Base-by-base conservation (phyloP, 2,329 filamentous ascomycete genomes). In the Dendryphion nanum region DNA sequence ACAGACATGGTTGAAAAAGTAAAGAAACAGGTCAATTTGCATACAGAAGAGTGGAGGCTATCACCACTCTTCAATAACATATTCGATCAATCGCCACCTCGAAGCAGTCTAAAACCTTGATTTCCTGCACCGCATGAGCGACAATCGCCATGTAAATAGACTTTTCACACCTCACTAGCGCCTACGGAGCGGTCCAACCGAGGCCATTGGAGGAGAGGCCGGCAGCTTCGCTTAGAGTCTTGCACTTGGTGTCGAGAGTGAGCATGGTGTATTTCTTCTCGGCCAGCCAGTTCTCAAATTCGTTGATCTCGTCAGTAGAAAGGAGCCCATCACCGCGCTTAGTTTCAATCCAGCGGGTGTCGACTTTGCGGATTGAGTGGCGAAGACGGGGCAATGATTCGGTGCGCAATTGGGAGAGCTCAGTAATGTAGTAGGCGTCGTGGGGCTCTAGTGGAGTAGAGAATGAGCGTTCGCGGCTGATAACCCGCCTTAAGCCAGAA, bases 351-450 rank as follows among this genome's bases (percentile, higher is more conserved):
- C 55, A 67, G 41, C 61, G 60, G 3, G 43, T 50, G 30, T 65
- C 61, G 15, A 68, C 57, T 32, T 61, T 55, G 48, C 53, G 59
- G 16, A 49, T 47, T 26, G 54, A 43, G 40, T 73, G 71, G 21
- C 67, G 66, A 38, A 75, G 64, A 36, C 70, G 68, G 3, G 67
- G 61, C 20, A 72, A 51, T n/a, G 63, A 57, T 38, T 64, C 60
- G 21, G 59, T 58, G 40, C 64, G 65, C 26, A 72, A 46, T 32
- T 69, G 61, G 14, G 61, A 61, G 23, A 67, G 50, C 50, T 67
- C 61, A 3, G 53, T 52, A n/a, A 47, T 47, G 31, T 60, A 63
- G 41, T 63, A 61, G 29, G 56, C 50, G 26, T 58, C 51, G 38
- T 57, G 53, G n/a, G 60, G 57, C 38, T 66, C 55, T 14, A 59